Evolutionary conservation across 148 eudicot genomes (phyloP), one percentile per base, ranked within the genome.

Genomic region (Rhododendron ferrugineum): DNA sequence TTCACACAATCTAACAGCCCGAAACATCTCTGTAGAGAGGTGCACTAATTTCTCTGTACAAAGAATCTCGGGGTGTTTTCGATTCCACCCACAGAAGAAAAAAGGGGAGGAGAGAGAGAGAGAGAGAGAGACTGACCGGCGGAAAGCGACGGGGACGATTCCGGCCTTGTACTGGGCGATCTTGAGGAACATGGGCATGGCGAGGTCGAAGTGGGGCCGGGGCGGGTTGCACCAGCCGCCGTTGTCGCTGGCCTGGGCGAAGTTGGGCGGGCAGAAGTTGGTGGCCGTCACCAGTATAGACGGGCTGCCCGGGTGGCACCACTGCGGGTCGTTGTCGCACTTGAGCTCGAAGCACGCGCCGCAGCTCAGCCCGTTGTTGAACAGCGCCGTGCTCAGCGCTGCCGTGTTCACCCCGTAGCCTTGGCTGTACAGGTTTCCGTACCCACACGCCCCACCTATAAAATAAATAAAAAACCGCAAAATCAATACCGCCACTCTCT

Each of bases 171-270:
- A 92, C 84, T 90, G 75, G 4, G 93, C 93, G 56, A 91, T 90
- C 85, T 91, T 90, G 82, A 91, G 90, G 78, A 91, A 91, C 92
- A 92, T 89, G 6, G 93, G 93, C 93, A 90, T 90, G 86, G 93
- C 92, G 34, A 92, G 92, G 76, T 92, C 93, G 62, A 92, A 92
- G 76, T 92, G 93, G 20, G 90, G 58, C 0, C 93, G 88, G 13
- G 93, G 93, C 0, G 93, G 93, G 90, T 92, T 92, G 58, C 93
- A 92, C 93, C 93, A 92, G 5, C 93, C 93, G 44, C 93, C 93
- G 47, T 92, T 88, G 85, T 92, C 92, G 37, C 64, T 92, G 52
- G 93, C 84, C 66, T 54, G 82, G 8, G 91, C 93, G 58, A 52
- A 91, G 75, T 91, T 91, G 0, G 93, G 93, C 0, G 93, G 93